Base-by-base conservation (phyloP, 441 rosid genomes). In the Brassica hybrid region DNA sequence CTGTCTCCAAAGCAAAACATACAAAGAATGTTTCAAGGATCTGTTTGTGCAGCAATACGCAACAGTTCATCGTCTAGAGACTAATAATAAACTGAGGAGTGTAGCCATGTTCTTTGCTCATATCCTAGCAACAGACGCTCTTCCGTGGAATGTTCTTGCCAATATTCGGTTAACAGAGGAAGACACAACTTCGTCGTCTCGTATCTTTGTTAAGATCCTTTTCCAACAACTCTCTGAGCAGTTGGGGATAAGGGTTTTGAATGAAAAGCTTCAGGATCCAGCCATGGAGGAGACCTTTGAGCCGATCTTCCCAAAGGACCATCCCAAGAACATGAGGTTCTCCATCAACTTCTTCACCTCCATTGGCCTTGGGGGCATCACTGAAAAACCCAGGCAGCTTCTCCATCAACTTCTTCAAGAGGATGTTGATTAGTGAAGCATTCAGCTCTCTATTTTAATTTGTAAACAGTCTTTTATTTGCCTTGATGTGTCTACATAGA, bases 81-180 rank as follows among this genome's bases (percentile, higher is more conserved):
- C 94, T 5, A 27, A 27, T 43, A 85, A 85, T 30, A 88, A 85
- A 50, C 17, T 90, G 50, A 85, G 89, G 7, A 85, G 85, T 81
- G 89, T 91, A 32, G 93, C 90, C 5, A 87, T 82, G 71, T 84
- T 88, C 77, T 85, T 91, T 76, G 85, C 85, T 8, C 94, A 90
- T 81, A 76, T 84, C 36, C 81, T 88, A 0, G 88, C 85, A 11
- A 84, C 86, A 1, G 85, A 82, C 80, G 88, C 87, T 13, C 77
- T 89, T 48, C 86, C 87, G 1, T 88, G 91, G 91, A 84, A 84
- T 75, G 85, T 84, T n/a, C 59, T 83, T 5, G 81, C 86, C 0
- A 80, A 79, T 58, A 77, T 88, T 25, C 82, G 83, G 54, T 80
- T 86, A 60, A 90, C 87, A 27, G 88, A 87, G 73, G 89, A 86